These are phyloP conservation scores for Albifimbria verrucaria DNA, from an alignment of 2,329 filamentous ascomycete species.

Conservation along the genomic window DNA sequence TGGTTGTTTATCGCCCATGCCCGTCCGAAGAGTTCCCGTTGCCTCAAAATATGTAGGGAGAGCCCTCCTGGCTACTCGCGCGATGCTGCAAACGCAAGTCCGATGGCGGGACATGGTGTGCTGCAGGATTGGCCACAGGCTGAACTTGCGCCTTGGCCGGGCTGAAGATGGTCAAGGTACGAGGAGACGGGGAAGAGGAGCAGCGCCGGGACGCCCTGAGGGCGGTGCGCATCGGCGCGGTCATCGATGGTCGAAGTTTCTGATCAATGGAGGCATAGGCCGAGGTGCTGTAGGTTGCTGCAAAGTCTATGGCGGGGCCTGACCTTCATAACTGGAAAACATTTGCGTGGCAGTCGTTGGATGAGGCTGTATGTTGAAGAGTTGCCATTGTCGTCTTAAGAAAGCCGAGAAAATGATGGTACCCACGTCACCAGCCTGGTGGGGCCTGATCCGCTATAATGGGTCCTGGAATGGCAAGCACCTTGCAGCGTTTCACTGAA, in stretches of 20 bases:
- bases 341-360: neutral
- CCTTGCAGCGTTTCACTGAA: neutral
- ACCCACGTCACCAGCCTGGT: neutral
- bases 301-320: no score
- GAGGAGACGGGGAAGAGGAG: constrained; percentile 17
- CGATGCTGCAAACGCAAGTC: neutral
- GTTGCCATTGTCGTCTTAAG: neutral
- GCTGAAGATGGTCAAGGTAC: constrained; percentile 24
- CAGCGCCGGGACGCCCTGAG: constrained; percentile 19
- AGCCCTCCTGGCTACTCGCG: constrained; percentile 3
- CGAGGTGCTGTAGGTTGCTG: neutral
- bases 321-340: no score
- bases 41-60: constrained; percentile 29
- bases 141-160: constrained; percentile 28
- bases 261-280: neutral
- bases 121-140: constrained; percentile 12
- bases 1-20: constrained; percentile 28
- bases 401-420: neutral
- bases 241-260: constrained; percentile 28
- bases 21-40: constrained; percentile 24
- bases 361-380: no score
- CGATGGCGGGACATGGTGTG: constrained; percentile 4
- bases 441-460: constrained; percentile 1
- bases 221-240: constrained; percentile 27
- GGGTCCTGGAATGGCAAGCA: neutral